Percentiles rank a stretch among this genome's conserved stretches.
phyloP scores from a whole-genome alignment of 495 filamentous ascomycete genomes.

The Cercophora scortea region DNA sequence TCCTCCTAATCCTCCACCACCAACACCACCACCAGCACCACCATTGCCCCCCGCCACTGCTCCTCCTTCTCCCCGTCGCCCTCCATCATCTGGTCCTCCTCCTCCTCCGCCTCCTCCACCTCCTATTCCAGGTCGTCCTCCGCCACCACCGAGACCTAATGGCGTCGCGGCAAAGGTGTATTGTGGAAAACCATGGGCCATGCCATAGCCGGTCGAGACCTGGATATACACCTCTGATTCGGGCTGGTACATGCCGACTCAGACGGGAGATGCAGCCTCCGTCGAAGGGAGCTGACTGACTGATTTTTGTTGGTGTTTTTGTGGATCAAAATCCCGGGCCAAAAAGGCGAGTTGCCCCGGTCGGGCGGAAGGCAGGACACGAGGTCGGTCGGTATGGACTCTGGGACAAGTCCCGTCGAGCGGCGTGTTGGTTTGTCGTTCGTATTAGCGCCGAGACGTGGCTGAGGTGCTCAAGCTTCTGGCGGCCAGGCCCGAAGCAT shows the following conservation, averaged over 20 bases:
- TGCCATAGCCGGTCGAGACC: constrained; percentile 26
- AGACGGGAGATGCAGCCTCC: neutral
- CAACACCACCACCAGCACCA: neutral
- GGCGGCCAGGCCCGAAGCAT: neutral
- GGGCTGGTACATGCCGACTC: constrained; percentile 46
- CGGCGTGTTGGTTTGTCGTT: too few species aligned
- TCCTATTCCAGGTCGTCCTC: neutral
- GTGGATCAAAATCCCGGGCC: too few species aligned
- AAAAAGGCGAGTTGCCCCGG: too few species aligned
- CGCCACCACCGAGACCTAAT: constrained; percentile 23
- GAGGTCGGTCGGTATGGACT: too few species aligned
- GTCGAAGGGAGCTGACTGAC: neutral
- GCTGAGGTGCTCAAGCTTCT: neutral
- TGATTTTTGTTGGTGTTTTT: too few species aligned
- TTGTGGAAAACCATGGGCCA: constrained; percentile 31
- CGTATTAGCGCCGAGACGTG: neutral
- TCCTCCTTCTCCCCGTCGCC: constrained; percentile 9
- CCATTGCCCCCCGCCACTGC: neutral
- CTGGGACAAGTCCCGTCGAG: too few species aligned
- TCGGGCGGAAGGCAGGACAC: too few species aligned
- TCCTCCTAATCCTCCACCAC: neutral
- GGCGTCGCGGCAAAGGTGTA: constrained; percentile 38
- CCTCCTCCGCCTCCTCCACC: neutral
- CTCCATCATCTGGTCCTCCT: neutral
- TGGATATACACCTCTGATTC: constrained; percentile 39